Conservation (phyloP, 202 grass and related monocot species). For the Digitaria exilis region DNA sequence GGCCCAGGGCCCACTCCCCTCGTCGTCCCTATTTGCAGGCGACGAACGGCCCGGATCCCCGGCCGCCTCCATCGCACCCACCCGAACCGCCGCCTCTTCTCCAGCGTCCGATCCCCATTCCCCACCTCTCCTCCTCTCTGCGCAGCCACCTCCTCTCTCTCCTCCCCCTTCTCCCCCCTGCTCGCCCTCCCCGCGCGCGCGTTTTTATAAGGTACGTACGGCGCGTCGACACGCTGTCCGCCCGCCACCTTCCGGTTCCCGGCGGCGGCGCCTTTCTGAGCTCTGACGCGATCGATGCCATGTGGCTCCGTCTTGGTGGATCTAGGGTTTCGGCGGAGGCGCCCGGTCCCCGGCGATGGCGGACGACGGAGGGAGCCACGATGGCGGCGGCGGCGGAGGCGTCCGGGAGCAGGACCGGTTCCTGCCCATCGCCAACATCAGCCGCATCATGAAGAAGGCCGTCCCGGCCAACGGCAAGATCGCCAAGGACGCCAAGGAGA, state of each 20-base stretch:
- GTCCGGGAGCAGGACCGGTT: constrained; percentile 87
- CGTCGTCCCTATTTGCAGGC: constrained; percentile 10
- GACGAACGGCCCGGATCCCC: constrained; percentile 82
- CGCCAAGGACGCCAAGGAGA: constrained; percentile 95
- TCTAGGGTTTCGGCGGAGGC: constrained; percentile 58
- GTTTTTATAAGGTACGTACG: constrained; percentile 57
- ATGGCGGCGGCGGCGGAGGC: constrained; percentile 47
- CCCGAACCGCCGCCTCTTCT: constrained; percentile 56
- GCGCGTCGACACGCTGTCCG: constrained; percentile 28
- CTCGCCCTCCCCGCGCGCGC: constrained; percentile 38
- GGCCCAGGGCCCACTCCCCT: constrained; percentile 11
- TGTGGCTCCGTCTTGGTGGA: constrained; percentile 48
- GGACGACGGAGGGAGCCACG: constrained; percentile 66
- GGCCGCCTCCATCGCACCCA: constrained; percentile 54
- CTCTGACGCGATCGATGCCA: constrained; percentile 34
- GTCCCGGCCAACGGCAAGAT: constrained; percentile 94
- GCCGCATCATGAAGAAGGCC: constrained; percentile 98
- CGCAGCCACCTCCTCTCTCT: constrained; percentile 32
- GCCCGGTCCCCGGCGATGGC: constrained; percentile 43
- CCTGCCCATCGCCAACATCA: constrained; percentile 94
- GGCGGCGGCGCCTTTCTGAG: background rate
- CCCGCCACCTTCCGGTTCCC: constrained; percentile 15
- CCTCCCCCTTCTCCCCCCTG: background rate
- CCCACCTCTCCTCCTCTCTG: constrained; percentile 62
- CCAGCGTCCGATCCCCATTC: constrained; percentile 83